phyloP scores from a whole-genome alignment of 78 protist species.

The Chrysochromulina tobinii region DNA sequence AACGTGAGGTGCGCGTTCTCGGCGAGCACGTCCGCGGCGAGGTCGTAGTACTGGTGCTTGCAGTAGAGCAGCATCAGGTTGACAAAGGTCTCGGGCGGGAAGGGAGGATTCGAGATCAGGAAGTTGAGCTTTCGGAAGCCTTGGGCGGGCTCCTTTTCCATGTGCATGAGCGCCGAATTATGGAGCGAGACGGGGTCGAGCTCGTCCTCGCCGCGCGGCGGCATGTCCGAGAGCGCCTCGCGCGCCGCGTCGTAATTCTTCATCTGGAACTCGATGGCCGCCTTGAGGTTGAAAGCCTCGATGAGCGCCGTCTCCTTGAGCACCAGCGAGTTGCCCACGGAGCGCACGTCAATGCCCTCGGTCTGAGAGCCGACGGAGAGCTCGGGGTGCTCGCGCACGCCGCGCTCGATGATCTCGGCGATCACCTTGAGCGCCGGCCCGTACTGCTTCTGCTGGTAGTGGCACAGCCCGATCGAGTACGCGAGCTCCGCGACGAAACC shows the following conservation, averaged over 20 bases:
- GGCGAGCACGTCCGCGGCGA: constrained; percentile 75
- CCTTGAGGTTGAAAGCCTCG: constrained; percentile 89
- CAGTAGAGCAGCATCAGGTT: constrained; percentile 82
- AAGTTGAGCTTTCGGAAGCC: constrained; percentile 76
- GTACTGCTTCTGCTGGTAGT: constrained; percentile 64
- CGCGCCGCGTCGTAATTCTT: constrained; percentile 54
- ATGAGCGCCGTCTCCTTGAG: constrained; percentile 79
- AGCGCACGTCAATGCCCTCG: constrained; percentile 65
- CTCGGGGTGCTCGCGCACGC: constrained; percentile 54
- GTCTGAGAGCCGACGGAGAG: constrained; percentile 48
- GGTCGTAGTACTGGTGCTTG: constrained; percentile 63
- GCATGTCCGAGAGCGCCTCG: constrained; percentile 81
- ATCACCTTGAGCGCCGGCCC: constrained; percentile 69
- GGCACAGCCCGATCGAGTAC: constrained; percentile 79
- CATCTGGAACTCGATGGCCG: constrained; percentile 75
- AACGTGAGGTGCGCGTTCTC: constrained; percentile 63
- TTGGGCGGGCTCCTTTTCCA: constrained; percentile 65
- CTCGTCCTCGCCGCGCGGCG: constrained; percentile 79
- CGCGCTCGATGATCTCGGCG: constrained; percentile 75
- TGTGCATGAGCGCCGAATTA: constrained; percentile 80
- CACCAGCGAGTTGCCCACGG: constrained; percentile 71
- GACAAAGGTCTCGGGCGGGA: constrained; percentile 82
- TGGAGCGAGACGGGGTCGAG: constrained; percentile 86
- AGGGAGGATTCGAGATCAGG: constrained; percentile 70
- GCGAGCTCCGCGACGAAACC: constrained; percentile 71